Conservation (phyloP, 2,329 filamentous ascomycete species). For the Pseudofabraea citricarpa region DNA sequence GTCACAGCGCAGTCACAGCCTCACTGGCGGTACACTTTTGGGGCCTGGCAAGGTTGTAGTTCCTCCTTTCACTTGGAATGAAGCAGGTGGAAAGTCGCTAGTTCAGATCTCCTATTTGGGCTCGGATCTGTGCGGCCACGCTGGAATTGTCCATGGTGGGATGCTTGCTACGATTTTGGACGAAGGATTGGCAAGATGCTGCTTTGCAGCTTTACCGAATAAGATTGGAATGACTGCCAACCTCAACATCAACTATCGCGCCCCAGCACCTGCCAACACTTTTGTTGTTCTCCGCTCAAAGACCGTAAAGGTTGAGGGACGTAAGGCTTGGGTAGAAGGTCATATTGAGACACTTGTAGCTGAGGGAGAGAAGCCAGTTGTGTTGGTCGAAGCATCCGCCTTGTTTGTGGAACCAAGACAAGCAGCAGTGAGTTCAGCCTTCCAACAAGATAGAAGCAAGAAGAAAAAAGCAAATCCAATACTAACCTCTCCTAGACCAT, state of each 20-base stretch:
- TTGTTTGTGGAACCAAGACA: conserved; percentile 86
- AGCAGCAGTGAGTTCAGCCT: conserved; percentile 45
- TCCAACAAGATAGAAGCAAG: not conserved
- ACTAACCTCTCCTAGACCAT: conserved; percentile 11
- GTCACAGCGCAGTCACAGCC: conserved; percentile 63
- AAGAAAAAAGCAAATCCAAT: no score
- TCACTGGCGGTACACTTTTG: conserved; percentile 76
- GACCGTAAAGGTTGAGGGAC: conserved; percentile 81
- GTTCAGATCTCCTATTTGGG: conserved; percentile 76
- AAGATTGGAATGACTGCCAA: conserved; percentile 84
- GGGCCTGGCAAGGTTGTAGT: conserved; percentile 74
- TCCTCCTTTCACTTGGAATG: conserved; percentile 73
- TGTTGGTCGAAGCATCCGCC: conserved; percentile 78
- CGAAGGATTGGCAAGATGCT: conserved; percentile 82
- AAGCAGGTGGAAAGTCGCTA: conserved; percentile 63
- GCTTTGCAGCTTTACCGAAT: conserved; percentile 82
- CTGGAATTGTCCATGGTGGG: conserved; percentile 86
- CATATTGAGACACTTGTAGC: conserved; percentile 72
- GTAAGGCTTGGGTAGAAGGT: conserved; percentile 92
- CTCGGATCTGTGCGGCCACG: conserved; percentile 77
- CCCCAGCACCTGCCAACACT: conserved; percentile 68
- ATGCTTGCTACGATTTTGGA: conserved; percentile 89
- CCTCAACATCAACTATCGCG: conserved; percentile 76
- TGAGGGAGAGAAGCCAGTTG: conserved; percentile 55
- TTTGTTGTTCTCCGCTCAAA: conserved; percentile 75